These are phyloP conservation scores for Schizothecium vesticola DNA, from an alignment of 495 filamentous ascomycete genomes.

Conservation along the genomic window DNA sequence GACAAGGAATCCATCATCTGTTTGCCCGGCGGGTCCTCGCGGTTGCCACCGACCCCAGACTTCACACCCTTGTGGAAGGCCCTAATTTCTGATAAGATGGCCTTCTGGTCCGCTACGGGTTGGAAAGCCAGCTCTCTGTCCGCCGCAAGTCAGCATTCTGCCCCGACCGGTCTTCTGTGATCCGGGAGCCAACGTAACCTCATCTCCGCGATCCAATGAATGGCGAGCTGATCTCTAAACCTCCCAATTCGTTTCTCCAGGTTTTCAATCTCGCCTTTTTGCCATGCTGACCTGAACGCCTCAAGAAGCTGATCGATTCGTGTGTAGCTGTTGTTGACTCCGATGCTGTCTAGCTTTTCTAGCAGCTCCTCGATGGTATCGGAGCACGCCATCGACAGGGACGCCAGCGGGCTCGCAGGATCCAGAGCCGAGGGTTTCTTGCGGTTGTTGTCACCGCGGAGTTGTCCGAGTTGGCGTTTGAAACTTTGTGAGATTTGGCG, in stretches of 20 bases:
- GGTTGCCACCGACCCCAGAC: neutral
- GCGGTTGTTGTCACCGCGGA: neutral
- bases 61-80: neutral
- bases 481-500: neutral
- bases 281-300: constrained; percentile 1
- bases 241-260: neutral
- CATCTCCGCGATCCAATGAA: neutral
- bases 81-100: neutral
- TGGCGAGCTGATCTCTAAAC: neutral
- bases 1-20: neutral
- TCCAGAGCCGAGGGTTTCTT: neutral
- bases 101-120: neutral
- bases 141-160: neutral
- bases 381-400: neutral
- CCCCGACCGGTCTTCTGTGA: neutral
- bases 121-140: neutral
- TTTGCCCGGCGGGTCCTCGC: neutral
- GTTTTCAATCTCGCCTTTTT: neutral
- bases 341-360: neutral
- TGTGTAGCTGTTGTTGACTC: neutral
- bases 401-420: neutral
- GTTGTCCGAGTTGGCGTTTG: neutral
- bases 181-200: neutral
- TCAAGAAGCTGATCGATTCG: neutral
- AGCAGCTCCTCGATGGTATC: neutral